Conservation (phyloP, 176 grass and related monocot species). For the Aegilops bicornis region DNA sequence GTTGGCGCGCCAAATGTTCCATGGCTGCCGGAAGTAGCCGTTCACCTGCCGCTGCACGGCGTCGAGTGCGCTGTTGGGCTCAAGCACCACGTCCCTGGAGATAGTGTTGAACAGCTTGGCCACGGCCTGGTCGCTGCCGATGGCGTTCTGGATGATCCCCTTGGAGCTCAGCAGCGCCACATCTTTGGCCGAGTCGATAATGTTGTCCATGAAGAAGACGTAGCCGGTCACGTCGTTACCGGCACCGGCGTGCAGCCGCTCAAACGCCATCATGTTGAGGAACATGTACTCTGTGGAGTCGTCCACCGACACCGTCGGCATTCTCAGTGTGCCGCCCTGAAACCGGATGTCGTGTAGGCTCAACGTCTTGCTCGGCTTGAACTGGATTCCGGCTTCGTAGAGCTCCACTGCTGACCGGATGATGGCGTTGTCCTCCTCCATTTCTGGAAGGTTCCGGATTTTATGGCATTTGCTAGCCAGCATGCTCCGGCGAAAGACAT, state of each 20-base stretch:
- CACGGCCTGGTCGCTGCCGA: neutral
- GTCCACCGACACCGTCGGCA: constrained; percentile 62
- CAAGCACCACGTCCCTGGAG: neutral
- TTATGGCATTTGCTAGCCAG: neutral
- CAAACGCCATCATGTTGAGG: constrained; percentile 90
- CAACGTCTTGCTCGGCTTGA: constrained; percentile 14
- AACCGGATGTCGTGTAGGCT: constrained; percentile 6
- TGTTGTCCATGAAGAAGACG: constrained; percentile 5
- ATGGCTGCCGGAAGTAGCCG: neutral
- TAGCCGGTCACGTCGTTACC: constrained; percentile 68
- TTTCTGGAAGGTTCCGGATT: neutral
- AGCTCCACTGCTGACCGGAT: constrained; percentile 58
- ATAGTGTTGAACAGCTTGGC: neutral
- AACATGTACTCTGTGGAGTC: constrained; percentile 86
- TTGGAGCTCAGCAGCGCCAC: neutral
- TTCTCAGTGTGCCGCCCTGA: constrained; percentile 24
- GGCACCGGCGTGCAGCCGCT: constrained; percentile 65
- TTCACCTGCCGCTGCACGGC: neutral
- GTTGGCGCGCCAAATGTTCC: neutral
- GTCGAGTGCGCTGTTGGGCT: neutral
- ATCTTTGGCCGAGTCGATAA: neutral
- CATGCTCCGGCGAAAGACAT: constrained; percentile 49
- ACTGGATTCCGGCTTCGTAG: constrained; percentile 51
- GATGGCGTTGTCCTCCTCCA: constrained; percentile 20
- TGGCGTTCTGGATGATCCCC: neutral